Percentiles rank a stretch among this genome's conserved stretches.
Conservation (phyloP, 495 filamentous ascomycete species). For the Hypoxylon cercidicola region DNA sequence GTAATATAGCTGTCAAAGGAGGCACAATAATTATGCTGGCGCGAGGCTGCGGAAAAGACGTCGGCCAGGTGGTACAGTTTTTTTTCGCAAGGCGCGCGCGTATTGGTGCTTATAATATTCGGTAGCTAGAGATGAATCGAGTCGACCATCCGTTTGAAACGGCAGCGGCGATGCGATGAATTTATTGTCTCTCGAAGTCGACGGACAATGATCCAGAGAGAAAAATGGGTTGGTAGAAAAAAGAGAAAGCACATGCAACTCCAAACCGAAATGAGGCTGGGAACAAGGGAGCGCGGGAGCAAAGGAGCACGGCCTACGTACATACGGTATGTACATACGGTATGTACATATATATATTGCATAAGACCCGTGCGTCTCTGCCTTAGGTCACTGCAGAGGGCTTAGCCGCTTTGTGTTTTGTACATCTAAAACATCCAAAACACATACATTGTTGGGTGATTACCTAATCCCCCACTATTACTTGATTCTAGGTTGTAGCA, state of each 20-base stretch:
- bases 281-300: not conserved
- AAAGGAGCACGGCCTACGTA: constrained; percentile 3
- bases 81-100: not conserved
- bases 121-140: constrained; percentile 10
- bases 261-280: constrained; percentile 35
- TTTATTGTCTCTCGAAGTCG: constrained; percentile 34
- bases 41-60: constrained; percentile 31
- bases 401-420: too few species aligned
- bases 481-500: too few species aligned
- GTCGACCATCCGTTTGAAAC: constrained; percentile 3
- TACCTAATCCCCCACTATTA: too few species aligned
- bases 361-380: too few species aligned
- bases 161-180: constrained; percentile 9
- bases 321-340: constrained; percentile 12
- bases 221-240: constrained; percentile 31
- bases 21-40: not conserved
- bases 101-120: constrained; percentile 4
- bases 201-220: constrained; percentile 34
- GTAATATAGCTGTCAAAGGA: constrained; percentile 17
- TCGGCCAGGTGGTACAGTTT: constrained; percentile 13
- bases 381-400: too few species aligned
- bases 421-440: too few species aligned
- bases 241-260: constrained; percentile 36
- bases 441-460: too few species aligned
- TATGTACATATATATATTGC: constrained; percentile 14